Evolutionary conservation across 768 basidiomycete species (phyloP).

Genomic region (Pleurotus ostreatus): DNA sequence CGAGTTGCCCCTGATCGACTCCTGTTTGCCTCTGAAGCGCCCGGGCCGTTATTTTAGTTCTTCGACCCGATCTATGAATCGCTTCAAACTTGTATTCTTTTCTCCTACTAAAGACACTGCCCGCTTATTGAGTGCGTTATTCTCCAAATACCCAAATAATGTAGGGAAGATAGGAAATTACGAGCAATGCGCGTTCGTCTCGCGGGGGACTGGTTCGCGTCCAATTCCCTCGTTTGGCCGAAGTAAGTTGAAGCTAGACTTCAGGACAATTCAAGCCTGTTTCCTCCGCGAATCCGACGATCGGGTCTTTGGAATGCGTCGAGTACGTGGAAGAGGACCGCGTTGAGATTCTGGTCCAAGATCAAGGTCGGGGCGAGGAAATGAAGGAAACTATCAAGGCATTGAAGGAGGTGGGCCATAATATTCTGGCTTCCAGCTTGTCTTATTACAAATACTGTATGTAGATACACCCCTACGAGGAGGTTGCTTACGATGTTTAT

Average conservation of each 20-base stretch:
- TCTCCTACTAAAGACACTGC: conserved; percentile 37
- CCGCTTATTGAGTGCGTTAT: conserved; percentile 38
- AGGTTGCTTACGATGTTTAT: conserved; percentile 56
- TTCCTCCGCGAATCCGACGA: conserved; percentile 37
- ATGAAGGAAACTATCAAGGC: conserved; percentile 36
- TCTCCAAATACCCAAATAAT: conserved; percentile 37
- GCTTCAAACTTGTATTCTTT: conserved; percentile 55
- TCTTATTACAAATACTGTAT: background rate
- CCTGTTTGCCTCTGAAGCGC: background rate
- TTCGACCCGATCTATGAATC: conserved; percentile 8
- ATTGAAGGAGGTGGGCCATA: conserved; percentile 38
- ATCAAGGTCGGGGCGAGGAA: conserved; percentile 28
- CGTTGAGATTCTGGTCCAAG: conserved; percentile 48
- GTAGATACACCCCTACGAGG: conserved; percentile 54
- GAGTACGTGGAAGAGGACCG: conserved; percentile 50
- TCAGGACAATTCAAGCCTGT: conserved; percentile 45
- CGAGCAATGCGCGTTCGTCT: conserved; percentile 50
- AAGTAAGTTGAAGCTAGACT: background rate
- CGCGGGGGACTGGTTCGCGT: conserved; percentile 46
- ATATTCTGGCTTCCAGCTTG: background rate
- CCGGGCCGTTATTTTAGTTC: background rate
- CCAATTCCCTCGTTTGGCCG: background rate
- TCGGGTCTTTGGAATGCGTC: conserved; percentile 38
- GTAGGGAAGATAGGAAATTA: conserved; percentile 52
- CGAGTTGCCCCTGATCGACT: too few relatives aligned